Conservation (phyloP, 805 yeast genomes). For the Candida endomychidarum region DNA sequence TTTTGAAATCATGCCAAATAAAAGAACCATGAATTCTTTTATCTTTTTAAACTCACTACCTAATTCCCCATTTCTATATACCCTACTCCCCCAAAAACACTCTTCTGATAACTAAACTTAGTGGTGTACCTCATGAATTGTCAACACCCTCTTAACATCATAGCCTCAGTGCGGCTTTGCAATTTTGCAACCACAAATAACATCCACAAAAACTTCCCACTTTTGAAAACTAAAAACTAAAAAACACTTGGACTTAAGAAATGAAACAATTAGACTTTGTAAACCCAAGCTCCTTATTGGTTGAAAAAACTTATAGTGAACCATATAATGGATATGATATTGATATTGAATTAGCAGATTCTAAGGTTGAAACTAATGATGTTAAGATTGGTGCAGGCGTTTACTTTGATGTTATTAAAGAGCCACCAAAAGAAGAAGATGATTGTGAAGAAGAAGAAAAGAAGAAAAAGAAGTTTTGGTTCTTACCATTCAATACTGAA, state of each 20-base stretch:
- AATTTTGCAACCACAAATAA: slow-evolving; percentile 2
- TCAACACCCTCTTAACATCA: too few species aligned
- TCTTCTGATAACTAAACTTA: too few species aligned
- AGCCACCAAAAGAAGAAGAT: slow-evolving; percentile 11
- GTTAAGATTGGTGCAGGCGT: slow-evolving; percentile 20
- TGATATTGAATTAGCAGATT: neutral
- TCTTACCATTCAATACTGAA: slow-evolving; percentile 16
- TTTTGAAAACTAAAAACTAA: too few species aligned
- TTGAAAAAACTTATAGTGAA: slow-evolving; percentile 5
- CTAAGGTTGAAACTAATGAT: slow-evolving; percentile 6
- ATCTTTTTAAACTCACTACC: too few species aligned
- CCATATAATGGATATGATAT: slow-evolving; percentile 6
- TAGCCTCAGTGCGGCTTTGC: neutral
- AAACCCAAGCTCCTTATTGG: slow-evolving; percentile 5
- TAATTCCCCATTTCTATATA: too few species aligned
- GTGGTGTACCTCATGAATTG: too few species aligned
- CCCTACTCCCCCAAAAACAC: too few species aligned
- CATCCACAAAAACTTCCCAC: neutral
- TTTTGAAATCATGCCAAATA: too few species aligned
- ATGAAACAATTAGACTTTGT: slow-evolving; percentile 2
- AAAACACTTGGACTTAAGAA: too few species aligned
- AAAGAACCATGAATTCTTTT: too few species aligned
- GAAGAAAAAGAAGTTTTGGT: slow-evolving; percentile 19
- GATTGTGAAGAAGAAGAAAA: slow-evolving; percentile 15
- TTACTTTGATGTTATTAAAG: slow-evolving; percentile 17